Base-by-base conservation (phyloP, 2,329 filamentous ascomycete genomes). In the Fusarium incarnatum region DNA sequence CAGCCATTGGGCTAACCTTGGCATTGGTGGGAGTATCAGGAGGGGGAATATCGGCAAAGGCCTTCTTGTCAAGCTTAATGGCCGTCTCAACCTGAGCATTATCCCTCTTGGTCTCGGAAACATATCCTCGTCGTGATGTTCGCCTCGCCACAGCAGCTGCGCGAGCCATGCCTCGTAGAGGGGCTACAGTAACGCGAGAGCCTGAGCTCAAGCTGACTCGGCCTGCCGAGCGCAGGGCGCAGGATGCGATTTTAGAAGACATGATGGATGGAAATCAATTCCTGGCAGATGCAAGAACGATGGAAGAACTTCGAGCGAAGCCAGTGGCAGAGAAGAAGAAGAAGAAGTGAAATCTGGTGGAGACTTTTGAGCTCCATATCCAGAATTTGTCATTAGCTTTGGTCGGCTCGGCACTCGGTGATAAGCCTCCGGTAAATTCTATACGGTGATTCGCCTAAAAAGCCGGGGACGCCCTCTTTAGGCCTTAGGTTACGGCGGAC, bases 51-150 rank as follows among this genome's bases (percentile, higher is more conserved):
- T 88, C 84, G 67, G 90, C 88, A 80, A 97, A 96, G 32, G 92
- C 90, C 79, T 92, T 92, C 82, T 95, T 94, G 73, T 97, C 94
- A 65, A 94, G 86, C 79, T 92, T 92, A 81, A 97, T 94, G 64
- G 94, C 90, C 13, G 91, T 92, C 76, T 97, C 94, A 76, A 97
- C 92, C 78, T 94, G 93, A 53, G 94, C 93, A 80, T 89, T 88
- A 74, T 93, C 90, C 71, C 89, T 87, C 84, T 91, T 94, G 66
- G 92, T 91, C 83, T 94, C 91, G 28, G 93, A 92, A 69, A 97
- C 94, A 86, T 97, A 97, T 75, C 84, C 86, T 78, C 93, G 88
- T 75, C 84, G 82, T 54, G 73, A 67, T 56, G 70, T 58, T 62
- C 48, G 41, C 66, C 73, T 71, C 64, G 76, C 74, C 58, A 77